phyloP scores from a whole-genome alignment of 306 rosid species.

The Lupinus albus region DNA sequence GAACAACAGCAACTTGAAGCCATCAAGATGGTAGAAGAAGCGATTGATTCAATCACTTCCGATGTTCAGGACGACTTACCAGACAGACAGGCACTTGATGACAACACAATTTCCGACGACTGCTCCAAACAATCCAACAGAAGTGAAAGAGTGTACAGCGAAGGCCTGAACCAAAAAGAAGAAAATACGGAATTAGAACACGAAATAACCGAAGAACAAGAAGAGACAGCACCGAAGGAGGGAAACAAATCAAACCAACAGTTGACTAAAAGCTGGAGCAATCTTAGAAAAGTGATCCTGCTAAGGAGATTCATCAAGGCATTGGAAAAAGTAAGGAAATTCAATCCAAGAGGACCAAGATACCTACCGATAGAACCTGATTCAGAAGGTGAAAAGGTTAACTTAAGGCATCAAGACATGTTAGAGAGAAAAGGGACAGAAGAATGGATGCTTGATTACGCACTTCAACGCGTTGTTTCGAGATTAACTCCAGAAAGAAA shows the following conservation, averaged over 20 bases:
- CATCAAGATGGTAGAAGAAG: conserved; percentile 84
- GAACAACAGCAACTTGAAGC: conserved; percentile 70
- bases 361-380: conserved; percentile 58
- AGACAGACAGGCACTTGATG: conserved; percentile 38
- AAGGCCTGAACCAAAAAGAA: conserved; percentile 39
- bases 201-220: conserved; percentile 36
- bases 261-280: conserved; percentile 72
- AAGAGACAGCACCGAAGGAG: conserved; percentile 37
- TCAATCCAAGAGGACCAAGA: conserved; percentile 61
- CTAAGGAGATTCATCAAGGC: conserved; percentile 86
- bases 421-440: conserved; percentile 74
- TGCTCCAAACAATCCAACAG: conserved; percentile 30
- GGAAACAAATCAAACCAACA: conserved; percentile 50
- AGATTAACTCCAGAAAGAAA: conserved; percentile 81
- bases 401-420: conserved; percentile 64
- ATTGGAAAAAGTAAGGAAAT: conserved; percentile 66
- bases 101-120: conserved; percentile 38
- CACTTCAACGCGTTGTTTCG: conserved; percentile 80
- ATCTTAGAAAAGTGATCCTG: conserved; percentile 76
- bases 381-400: conserved; percentile 65
- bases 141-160: conserved; percentile 25
- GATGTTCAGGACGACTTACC: conserved; percentile 55
- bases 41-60: conserved; percentile 82
- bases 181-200: conserved; percentile 33
- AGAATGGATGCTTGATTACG: conserved; percentile 98